phyloP scores from a whole-genome alignment of 2,329 filamentous ascomycete genomes.

The Alternaria arbusti region DNA sequence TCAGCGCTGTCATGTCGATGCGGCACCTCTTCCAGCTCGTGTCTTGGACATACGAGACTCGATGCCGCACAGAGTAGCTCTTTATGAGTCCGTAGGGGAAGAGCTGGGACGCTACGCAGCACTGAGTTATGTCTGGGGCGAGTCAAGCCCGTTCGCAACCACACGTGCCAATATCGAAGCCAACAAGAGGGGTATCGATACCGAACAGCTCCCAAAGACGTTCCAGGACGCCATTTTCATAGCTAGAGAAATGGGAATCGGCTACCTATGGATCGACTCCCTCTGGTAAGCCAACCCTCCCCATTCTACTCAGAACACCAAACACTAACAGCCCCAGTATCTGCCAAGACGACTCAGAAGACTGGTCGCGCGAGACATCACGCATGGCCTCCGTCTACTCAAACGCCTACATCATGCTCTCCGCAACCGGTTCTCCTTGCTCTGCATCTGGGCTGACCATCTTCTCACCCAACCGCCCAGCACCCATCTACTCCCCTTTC shows the following conservation, averaged over 20 bases:
- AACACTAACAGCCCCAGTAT: background rate
- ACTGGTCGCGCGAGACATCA: background rate
- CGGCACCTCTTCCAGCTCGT: background rate
- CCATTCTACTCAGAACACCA: background rate
- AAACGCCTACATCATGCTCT: conserved; percentile 2
- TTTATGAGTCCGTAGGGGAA: background rate
- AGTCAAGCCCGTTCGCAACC: background rate
- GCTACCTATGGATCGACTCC: background rate
- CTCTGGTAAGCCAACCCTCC: background rate
- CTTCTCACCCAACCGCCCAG: background rate
- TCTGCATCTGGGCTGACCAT: background rate
- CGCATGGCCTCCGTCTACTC: background rate
- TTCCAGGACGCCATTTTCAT: background rate
- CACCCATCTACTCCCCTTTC: background rate
- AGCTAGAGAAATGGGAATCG: background rate
- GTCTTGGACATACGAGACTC: background rate
- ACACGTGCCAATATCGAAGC: background rate
- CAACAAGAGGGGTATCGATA: background rate
- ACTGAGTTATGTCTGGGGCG: background rate
- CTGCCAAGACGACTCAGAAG: background rate
- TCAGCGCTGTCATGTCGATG: background rate
- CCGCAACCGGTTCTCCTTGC: background rate
- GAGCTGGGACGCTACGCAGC: background rate
- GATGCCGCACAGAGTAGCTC: background rate
- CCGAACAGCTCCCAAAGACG: background rate